Evolutionary conservation across 257 asterid species (phyloP).

Genomic region (Primulina eburnea): DNA sequence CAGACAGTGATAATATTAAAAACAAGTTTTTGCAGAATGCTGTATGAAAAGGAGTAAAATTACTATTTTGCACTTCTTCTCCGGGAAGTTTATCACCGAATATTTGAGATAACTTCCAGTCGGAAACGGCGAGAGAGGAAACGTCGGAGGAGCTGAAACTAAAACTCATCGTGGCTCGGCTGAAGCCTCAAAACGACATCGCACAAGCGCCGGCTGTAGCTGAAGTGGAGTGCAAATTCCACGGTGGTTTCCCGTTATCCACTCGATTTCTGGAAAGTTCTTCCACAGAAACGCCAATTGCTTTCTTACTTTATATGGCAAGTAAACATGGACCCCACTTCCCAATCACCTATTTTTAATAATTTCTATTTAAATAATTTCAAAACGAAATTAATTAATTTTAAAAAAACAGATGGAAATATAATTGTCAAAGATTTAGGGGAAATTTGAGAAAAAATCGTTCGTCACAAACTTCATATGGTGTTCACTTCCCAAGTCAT

Average conservation of each 20-base stretch:
- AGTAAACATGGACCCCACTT: neutral
- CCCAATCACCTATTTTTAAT: neutral
- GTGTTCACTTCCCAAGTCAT: no score
- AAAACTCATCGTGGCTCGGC: conserved; percentile 32
- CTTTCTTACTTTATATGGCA: neutral
- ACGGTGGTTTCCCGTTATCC: neutral
- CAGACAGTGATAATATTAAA: neutral
- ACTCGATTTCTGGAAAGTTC: neutral
- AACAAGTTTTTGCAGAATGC: neutral
- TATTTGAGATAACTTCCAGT: conserved; percentile 75
- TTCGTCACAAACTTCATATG: no score
- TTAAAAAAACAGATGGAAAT: no score
- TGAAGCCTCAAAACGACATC: conserved; percentile 39
- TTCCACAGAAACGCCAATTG: no score
- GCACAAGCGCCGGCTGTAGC: conserved; percentile 1
- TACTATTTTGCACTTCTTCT: conserved; percentile 64
- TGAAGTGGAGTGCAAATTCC: conserved; percentile 11
- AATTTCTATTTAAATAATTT: no score
- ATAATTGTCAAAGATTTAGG: no score
- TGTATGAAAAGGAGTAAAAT: neutral
- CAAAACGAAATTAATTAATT: no score
- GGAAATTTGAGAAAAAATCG: no score
- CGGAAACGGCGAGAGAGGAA: conserved; percentile 35
- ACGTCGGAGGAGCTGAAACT: conserved; percentile 35
- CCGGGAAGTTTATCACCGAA: conserved; percentile 66